Evolutionary conservation across 2,329 filamentous ascomycete genomes (phyloP).

Genomic region (Myriosclerotinia duriaeana): DNA sequence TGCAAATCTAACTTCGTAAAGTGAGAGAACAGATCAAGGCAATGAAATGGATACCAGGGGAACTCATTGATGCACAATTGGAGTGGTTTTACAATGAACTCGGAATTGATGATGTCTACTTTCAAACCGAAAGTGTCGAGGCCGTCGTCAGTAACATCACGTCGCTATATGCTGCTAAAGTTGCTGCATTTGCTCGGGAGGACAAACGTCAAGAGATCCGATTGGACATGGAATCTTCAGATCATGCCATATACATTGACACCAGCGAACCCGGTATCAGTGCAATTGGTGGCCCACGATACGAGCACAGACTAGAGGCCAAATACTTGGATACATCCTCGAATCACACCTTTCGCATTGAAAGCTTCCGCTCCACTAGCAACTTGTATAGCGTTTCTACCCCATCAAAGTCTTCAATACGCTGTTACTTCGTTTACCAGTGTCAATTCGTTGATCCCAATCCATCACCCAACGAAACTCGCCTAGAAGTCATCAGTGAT

Average conservation of each 20-base stretch:
- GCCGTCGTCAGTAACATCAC: conserved; percentile 93
- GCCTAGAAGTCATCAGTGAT: conserved; percentile 88
- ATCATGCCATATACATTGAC: conserved; percentile 98
- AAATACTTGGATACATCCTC: conserved; percentile 87
- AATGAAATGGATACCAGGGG: conserved; percentile 75
- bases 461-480: conserved; percentile 75
- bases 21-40: conserved; percentile 71
- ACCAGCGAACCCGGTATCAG: conserved; percentile 87
- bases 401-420: conserved; percentile 75
- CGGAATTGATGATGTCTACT: conserved; percentile 98
- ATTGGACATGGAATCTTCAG: conserved; percentile 88
- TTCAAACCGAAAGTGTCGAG: conserved; percentile 81
- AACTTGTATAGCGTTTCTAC: conserved; percentile 61
- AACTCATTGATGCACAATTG: conserved; percentile 81
- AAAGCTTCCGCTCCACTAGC: conserved; percentile 92
- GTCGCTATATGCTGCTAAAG: conserved; percentile 93
- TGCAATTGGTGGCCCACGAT: conserved; percentile 75
- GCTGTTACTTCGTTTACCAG: conserved; percentile 99
- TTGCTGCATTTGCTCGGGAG: conserved; percentile 87
- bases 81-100: conserved; percentile 97
- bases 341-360: conserved; percentile 78
- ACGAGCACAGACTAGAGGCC: conserved; percentile 88
- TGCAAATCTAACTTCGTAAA: conserved; percentile 28
- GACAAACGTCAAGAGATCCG: conserved; percentile 94
- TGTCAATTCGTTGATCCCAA: conserved; percentile 81